Evolutionary conservation across 768 basidiomycete species (phyloP), one percentile per base, ranked within the genome.

Genomic region (Sporobolomyces pararoseus): DNA sequence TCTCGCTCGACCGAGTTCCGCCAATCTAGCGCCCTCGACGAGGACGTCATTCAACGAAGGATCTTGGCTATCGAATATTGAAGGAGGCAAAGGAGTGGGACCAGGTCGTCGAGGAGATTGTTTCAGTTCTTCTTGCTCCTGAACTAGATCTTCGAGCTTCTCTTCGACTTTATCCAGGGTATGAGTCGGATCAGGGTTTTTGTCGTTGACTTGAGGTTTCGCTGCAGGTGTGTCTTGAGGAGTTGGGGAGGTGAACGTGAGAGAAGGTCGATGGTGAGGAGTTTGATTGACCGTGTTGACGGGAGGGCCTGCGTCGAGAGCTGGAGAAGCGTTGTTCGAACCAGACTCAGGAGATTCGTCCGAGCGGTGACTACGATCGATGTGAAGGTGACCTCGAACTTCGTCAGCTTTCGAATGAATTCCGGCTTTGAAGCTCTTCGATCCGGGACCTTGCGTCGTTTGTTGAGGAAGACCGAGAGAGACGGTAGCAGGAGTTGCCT

Each of bases 321-420:
- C 63, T 1, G 69, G 63, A 1, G 70, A 63, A 16, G 65, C n/a
- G 3, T 71, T 65, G 31, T 51, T 61, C 23, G 70, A 66, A 2
- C 27, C 12, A 3, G 59, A 32, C 17, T 34, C 46, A 34, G 27
- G 23, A 25, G 52, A 51, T 14, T 25, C 16, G 49, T 39, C 37
- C 52, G 49, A 14, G 17, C 35, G 17, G 12, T 47, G 34, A 23
- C 47, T 25, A 29, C 64, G 72, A 37, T 73, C 68, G 58, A 73
- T 73, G 27, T 70, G 68, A 19, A 73, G 68, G 37, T 70, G 72
- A 37, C 35, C 62, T 27, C 65, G 63, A 55, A 73, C 63, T 19
- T 21, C 37, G 62, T 73, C 65, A 3, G 72, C 71, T 23, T 66
- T 66, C 25, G 55, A 35, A 29, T 59, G 34, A 42, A 63, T 52